A percentile compares a stretch with the other conserved stretches of the same genome.
Evolutionary conservation across 257 asterid species (phyloP).

Genomic region (Solanum habrochaites): DNA sequence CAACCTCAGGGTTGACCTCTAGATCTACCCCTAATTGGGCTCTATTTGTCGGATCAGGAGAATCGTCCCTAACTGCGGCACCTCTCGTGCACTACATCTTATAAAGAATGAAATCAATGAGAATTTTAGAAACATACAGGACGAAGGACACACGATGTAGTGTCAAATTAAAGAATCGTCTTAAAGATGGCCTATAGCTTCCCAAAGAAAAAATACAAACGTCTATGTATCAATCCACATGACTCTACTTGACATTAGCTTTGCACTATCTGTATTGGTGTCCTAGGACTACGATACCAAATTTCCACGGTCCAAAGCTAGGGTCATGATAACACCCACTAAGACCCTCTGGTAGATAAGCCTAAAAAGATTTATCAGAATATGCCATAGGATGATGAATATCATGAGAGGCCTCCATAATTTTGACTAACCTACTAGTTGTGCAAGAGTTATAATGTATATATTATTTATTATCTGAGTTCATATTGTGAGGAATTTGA

Average conservation of each 20-base stretch:
- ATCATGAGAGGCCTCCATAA: not conserved
- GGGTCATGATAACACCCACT: not conserved
- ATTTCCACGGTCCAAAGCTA: not conserved
- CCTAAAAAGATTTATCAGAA: not conserved
- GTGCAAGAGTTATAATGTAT: not conserved
- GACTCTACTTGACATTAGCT: not conserved
- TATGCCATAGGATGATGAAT: not conserved
- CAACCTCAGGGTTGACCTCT: not conserved
- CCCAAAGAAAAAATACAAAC: not conserved
- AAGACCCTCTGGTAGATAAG: not conserved
- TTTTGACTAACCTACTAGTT: not conserved
- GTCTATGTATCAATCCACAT: accelerated
- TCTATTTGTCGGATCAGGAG: not conserved
- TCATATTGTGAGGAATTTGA: not conserved
- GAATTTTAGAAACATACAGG: too few species aligned
- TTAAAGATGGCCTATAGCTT: not conserved
- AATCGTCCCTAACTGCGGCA: not conserved
- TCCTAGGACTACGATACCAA: not conserved
- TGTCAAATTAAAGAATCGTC: not conserved
- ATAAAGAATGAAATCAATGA: not conserved
- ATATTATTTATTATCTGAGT: too few species aligned
- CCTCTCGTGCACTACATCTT: not conserved
- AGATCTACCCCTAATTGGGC: not conserved
- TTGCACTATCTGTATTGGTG: not conserved
- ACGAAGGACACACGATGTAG: not conserved